A percentile compares a stretch with the other conserved stretches of the same genome.
Conservation (phyloP, 192 early-diverging fungal genomes). For the Coemansia sp. region DNA sequence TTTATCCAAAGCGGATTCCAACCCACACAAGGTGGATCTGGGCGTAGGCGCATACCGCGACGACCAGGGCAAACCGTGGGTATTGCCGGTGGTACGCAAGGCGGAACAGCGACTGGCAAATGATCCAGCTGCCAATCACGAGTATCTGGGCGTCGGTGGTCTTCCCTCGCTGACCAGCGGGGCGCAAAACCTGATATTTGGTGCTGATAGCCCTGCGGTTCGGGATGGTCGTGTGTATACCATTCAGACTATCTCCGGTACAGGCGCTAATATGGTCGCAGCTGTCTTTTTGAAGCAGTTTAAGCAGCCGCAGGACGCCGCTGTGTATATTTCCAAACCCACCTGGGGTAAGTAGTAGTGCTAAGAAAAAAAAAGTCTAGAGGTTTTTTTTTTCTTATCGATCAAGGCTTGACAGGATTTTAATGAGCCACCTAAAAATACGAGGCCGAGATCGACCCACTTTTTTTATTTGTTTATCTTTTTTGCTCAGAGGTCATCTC, state of each 20-base stretch:
- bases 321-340: slow-evolving; percentile 89
- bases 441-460: no score
- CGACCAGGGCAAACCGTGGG: slow-evolving; percentile 90
- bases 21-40: slow-evolving; percentile 85
- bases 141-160: slow-evolving; percentile 92
- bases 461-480: no score
- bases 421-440: no score
- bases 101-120: slow-evolving; percentile 74
- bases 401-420: no score
- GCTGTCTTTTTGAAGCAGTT: slow-evolving; percentile 81
- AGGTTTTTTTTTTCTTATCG: slow-evolving; percentile 14
- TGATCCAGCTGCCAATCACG: slow-evolving; percentile 81
- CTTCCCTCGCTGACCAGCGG: slow-evolving; percentile 75
- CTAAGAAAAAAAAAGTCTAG: no score
- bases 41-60: slow-evolving; percentile 96
- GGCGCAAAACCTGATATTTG: slow-evolving; percentile 83
- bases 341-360: slow-evolving; percentile 78
- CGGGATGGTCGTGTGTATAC: slow-evolving; percentile 68
- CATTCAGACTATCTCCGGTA: slow-evolving; percentile 94
- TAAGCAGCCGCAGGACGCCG: slow-evolving; percentile 60
- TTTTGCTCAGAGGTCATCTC: no score
- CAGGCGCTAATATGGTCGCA: slow-evolving; percentile 86
- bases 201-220: slow-evolving; percentile 71
- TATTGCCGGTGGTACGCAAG: slow-evolving; percentile 92
- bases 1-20: slow-evolving; percentile 76